These are phyloP conservation scores for Entonaema liquescens DNA, from an alignment of 495 filamentous ascomycete genomes.

Conservation along the genomic window DNA sequence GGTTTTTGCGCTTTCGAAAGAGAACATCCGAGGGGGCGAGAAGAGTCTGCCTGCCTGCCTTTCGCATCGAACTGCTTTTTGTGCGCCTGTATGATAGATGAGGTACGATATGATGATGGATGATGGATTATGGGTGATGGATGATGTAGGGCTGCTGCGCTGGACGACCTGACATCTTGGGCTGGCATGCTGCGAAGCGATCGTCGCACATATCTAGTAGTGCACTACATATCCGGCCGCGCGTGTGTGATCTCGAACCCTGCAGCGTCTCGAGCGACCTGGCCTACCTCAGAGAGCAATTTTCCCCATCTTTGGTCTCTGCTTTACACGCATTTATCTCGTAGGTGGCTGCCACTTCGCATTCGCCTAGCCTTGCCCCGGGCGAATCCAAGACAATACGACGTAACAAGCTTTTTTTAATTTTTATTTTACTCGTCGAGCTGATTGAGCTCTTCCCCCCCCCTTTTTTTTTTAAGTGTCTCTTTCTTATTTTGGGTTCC, in stretches of 20 bases:
- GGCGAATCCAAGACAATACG: conserved; percentile 6
- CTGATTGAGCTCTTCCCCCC: not conserved
- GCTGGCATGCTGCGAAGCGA: not conserved
- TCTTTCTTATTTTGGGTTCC: too few species aligned
- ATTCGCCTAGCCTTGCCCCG: not conserved
- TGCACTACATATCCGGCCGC: not conserved
- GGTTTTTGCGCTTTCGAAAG: too few species aligned
- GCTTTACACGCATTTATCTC: not conserved
- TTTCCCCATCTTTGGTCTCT: too few species aligned
- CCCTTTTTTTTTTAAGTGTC: not conserved
- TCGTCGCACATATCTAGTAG: conserved; percentile 3
- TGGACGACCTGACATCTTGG: conserved; percentile 9
- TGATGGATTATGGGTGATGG: not conserved
- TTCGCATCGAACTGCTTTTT: too few species aligned
- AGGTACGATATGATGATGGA: too few species aligned
- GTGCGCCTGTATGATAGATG: too few species aligned
- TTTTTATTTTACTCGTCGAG: conserved; percentile 11
- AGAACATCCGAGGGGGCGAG: too few species aligned
- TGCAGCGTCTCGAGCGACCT: not conserved
- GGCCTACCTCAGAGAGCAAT: not conserved
- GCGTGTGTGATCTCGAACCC: not conserved
- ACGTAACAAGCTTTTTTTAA: conserved; percentile 2
- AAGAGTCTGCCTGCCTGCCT: too few species aligned
- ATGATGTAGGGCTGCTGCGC: conserved; percentile 2
- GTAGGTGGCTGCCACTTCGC: not conserved